Percentiles rank a stretch among this genome's conserved stretches.
These are phyloP conservation scores for Pseudodiploospora longispora DNA, from an alignment of 2,329 filamentous ascomycete genomes.

Conservation along the genomic window DNA sequence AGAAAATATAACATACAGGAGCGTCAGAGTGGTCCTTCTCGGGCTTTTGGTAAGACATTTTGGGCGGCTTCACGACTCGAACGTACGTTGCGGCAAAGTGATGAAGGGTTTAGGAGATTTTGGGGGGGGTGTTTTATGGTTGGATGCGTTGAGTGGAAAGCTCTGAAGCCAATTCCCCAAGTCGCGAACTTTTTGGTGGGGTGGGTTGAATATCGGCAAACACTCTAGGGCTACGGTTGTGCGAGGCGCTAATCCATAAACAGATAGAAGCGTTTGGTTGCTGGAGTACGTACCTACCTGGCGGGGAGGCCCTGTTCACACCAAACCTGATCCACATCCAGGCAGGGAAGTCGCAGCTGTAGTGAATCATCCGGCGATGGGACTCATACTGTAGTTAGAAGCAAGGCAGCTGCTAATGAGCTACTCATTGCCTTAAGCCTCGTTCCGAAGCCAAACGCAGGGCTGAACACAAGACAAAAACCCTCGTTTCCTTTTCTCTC, in stretches of 20 bases:
- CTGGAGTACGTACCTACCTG: constrained; percentile 8
- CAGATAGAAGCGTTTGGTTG: not conserved
- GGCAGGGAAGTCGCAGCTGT: not conserved
- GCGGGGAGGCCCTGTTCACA: not conserved
- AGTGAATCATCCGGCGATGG: constrained; percentile 13
- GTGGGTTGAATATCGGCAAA: constrained; percentile 6
- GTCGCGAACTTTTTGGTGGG: constrained; percentile 13
- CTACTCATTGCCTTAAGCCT: too few relatives aligned
- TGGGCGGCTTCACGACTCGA: constrained; percentile 72
- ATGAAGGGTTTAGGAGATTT: constrained; percentile 46
- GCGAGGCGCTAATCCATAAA: constrained; percentile 13
- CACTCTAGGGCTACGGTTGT: constrained; percentile 13
- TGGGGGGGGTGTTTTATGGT: constrained; percentile 12
- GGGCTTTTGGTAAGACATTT: constrained; percentile 90
- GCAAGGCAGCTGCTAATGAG: too few relatives aligned
- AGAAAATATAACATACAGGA: constrained; percentile 50
- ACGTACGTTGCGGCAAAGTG: constrained; percentile 72
- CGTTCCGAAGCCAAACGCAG: too few relatives aligned
- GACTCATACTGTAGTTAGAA: too few relatives aligned
- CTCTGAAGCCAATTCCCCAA: constrained; percentile 7
- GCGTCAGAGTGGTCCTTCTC: constrained; percentile 91
- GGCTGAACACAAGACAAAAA: too few relatives aligned
- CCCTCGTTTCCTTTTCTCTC: too few relatives aligned
- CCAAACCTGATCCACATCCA: too few relatives aligned
- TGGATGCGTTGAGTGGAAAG: constrained; percentile 7